Evolutionary conservation across 2,329 filamentous ascomycete genomes (phyloP).

Genomic region (Colletotrichum filicis): DNA sequence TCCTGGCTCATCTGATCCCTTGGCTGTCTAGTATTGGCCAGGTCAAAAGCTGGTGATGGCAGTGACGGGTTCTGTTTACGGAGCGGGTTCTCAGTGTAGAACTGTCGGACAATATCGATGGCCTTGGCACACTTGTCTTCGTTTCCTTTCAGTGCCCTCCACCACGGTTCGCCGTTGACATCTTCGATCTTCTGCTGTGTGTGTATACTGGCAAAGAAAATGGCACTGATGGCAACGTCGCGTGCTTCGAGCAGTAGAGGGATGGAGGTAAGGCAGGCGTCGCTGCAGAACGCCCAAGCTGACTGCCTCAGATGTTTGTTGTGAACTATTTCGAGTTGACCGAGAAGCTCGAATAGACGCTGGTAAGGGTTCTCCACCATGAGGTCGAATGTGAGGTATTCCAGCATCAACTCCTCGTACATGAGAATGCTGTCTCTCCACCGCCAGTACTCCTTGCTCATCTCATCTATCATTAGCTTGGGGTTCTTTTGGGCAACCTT

Average conservation of each 20-base stretch:
- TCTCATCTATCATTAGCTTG: constrained; percentile 90
- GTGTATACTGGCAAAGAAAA: constrained; percentile 87
- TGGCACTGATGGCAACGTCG: constrained; percentile 84
- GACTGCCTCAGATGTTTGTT: constrained; percentile 86
- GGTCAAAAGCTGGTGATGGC: constrained; percentile 64
- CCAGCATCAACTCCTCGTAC: constrained; percentile 92
- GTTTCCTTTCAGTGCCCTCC: constrained; percentile 80
- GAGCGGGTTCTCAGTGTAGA: constrained; percentile 73
- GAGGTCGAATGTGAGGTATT: constrained; percentile 92
- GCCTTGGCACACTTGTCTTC: constrained; percentile 77
- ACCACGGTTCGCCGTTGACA: constrained; percentile 83
- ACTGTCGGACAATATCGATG: constrained; percentile 79
- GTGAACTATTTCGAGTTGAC: constrained; percentile 77
- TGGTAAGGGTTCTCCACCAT: constrained; percentile 90
- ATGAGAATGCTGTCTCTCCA: constrained; percentile 95
- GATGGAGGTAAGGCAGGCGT: constrained; percentile 85
- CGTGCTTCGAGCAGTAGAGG: constrained; percentile 83
- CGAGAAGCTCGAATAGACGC: constrained; percentile 83
- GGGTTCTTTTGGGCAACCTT: constrained; percentile 95
- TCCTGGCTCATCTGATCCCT: constrained; percentile 57
- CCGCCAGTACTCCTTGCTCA: constrained; percentile 97
- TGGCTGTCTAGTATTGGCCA: constrained; percentile 66
- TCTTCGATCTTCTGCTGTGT: constrained; percentile 82
- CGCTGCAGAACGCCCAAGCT: constrained; percentile 94
- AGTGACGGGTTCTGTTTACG: constrained; percentile 65